Base-by-base conservation (phyloP, 805 yeast species). In the Dipodascus albidus region DNA sequence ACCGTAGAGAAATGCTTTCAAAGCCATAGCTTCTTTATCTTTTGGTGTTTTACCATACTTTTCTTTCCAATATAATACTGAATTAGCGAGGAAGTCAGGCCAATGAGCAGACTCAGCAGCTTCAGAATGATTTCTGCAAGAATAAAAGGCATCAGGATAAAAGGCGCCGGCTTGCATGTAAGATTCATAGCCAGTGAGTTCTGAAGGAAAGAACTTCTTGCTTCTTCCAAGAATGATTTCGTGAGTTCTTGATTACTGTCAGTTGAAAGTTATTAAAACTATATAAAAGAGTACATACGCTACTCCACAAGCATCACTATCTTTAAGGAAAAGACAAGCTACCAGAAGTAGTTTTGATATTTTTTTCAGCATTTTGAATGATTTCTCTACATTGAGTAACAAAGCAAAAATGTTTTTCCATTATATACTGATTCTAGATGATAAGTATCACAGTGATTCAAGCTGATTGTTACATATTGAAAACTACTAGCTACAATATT, bases 121-220 rank as follows among this genome's bases (percentile, higher is more conserved):
- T 9, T 74, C 72, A 2, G 77, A 70, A 23, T 66, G 60, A 2
- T 77, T 79, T 50, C 76, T 65, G 63, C 88, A 83, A 35, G 76
- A 71, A 64, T 83, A 83, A 60, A 82, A 78, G 0, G 84, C 79
- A 62, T 83, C 89, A 0, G 89, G 89, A 60, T 78, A 80, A 61
- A 83, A 83, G 0, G 85, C 74, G 0, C 88, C 89, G 0, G 84
- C 75, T 15, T 77, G 65, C n/a, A 74, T 58, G 49, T 64, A 71
- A 2, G 71, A 62, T 2, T 38, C 44, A 19, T 38, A 38, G 60
- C 48, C 24, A 38, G 9, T 14, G 44, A 38, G 44, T 60, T 63
- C 2, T 57, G 58, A 23, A 64, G 60, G 1, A 74, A 54, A 2
- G 69, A 70, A 1, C 57, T 53, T 0, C 80, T 76, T 0, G 77